Conservation (phyloP, 257 asterid genomes). For the Solanum ossicruentum region DNA sequence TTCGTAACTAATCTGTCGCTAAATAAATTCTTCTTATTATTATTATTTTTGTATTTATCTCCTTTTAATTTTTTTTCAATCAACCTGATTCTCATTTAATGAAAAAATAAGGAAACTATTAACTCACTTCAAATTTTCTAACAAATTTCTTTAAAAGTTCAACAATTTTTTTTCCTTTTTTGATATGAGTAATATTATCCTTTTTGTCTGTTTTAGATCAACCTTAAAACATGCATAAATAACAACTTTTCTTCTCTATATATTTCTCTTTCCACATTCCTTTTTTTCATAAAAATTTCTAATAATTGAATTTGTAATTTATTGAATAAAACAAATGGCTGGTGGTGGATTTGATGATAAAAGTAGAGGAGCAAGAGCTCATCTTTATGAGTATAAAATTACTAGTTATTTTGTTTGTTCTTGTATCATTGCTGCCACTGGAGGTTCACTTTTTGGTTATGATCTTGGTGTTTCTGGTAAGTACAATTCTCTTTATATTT, state of each 20-base stretch:
- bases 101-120: not conserved
- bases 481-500: not conserved
- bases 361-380: constrained; percentile 47
- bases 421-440: constrained; percentile 65
- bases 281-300: not conserved
- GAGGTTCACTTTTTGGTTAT: constrained; percentile 79
- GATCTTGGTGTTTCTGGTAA: constrained; percentile 89
- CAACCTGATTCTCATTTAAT: not conserved
- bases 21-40: no score
- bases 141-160: not conserved
- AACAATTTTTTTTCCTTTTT: no score
- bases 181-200: not conserved
- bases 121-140: not conserved
- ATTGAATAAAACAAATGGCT: constrained; percentile 27
- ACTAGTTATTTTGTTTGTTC: constrained; percentile 57
- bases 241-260: not conserved
- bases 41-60: no score
- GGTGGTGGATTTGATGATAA: constrained; percentile 42
- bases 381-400: constrained; percentile 52
- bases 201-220: not conserved
- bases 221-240: not conserved
- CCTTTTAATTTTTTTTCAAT: not conserved
- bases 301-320: not conserved
- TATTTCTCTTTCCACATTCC: not conserved
- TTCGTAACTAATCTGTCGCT: not conserved